phyloP scores from a whole-genome alignment of 2,329 filamentous ascomycete species.

The Tolypocladium tundrense region DNA sequence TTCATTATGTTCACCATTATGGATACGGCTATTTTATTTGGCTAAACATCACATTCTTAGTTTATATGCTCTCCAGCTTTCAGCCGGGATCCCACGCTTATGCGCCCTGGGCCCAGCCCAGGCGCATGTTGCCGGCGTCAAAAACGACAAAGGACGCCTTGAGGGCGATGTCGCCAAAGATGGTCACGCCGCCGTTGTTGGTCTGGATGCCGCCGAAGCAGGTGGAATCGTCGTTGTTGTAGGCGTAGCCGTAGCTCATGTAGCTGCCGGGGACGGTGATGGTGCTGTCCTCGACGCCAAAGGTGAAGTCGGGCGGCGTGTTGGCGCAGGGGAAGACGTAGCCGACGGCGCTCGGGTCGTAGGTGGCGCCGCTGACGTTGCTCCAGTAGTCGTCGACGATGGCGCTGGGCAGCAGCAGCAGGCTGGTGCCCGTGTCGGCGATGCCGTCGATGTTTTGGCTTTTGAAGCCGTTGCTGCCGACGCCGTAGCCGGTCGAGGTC shows the following conservation, averaged over 20 bases:
- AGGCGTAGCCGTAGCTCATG: not conserved
- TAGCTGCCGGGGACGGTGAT: not conserved
- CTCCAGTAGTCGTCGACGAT: conserved; percentile 39
- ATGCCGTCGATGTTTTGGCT: conserved; percentile 29
- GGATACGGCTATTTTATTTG: not conserved
- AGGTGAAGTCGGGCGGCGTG: not conserved
- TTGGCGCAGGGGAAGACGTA: not conserved
- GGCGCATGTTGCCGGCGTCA: conserved; percentile 40
- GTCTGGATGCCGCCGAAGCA: conserved; percentile 60
- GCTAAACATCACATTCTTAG: not conserved
- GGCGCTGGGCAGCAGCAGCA: conserved; percentile 45
- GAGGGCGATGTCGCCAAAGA: conserved; percentile 51
- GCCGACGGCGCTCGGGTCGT: not conserved
- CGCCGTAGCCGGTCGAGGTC: conserved; percentile 10
- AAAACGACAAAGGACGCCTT: conserved; percentile 49
- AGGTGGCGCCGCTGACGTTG: conserved; percentile 9
- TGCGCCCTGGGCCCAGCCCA: conserved; percentile 17
- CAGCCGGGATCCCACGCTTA: not conserved
- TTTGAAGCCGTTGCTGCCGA: conserved; percentile 7
- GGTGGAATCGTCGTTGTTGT: conserved; percentile 14
- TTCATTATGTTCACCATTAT: not conserved
- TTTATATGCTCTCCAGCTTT: not conserved
- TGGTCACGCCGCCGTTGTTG: conserved; percentile 32
- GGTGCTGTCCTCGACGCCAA: not conserved
- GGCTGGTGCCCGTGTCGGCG: conserved; percentile 51